Percentiles rank a stretch among this genome's conserved stretches.
Conservation (phyloP, 352 stramenopile genomes). For the Thalassiosira gravida region DNA sequence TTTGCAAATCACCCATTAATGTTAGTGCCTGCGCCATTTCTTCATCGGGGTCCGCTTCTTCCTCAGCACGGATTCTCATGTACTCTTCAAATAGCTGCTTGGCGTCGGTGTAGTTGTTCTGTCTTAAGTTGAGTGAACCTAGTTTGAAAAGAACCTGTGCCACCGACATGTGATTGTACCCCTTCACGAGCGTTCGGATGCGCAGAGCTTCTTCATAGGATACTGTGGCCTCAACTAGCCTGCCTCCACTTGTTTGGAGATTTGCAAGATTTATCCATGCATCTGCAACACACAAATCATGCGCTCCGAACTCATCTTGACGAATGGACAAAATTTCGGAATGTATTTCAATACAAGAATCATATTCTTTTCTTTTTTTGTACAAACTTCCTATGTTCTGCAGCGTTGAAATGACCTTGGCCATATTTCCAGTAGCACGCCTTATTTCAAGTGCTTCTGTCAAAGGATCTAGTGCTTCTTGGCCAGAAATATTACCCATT, state of each 20-base stretch:
- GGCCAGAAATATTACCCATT: slow-evolving; percentile 50
- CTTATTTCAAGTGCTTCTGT: slow-evolving; percentile 56
- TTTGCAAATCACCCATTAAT: slow-evolving; percentile 61
- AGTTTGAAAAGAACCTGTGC: slow-evolving; percentile 61
- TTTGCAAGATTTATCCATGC: slow-evolving; percentile 59
- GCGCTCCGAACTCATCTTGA: slow-evolving; percentile 47
- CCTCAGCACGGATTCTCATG: slow-evolving; percentile 58
- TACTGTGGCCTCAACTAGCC: slow-evolving; percentile 44
- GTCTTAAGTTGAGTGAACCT: slow-evolving; percentile 49
- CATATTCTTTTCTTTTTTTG: slow-evolving; percentile 61
- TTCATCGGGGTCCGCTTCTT: slow-evolving; percentile 59
- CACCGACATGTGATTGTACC: slow-evolving; percentile 52
- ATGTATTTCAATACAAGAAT: slow-evolving; percentile 51
- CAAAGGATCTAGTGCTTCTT: slow-evolving; percentile 39
- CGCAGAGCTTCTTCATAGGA: slow-evolving; percentile 64
- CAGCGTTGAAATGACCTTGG: slow-evolving; percentile 63
- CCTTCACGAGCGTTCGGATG: slow-evolving; percentile 37
- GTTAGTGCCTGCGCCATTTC: slow-evolving; percentile 64
- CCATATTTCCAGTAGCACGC: slow-evolving; percentile 44
- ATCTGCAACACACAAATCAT: slow-evolving; percentile 57
- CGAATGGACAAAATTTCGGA: slow-evolving; percentile 49
- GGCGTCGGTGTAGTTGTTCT: slow-evolving; percentile 49
- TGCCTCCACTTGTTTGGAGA: slow-evolving; percentile 43
- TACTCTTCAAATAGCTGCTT: slow-evolving; percentile 69
- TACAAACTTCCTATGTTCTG: slow-evolving; percentile 63